Conservation (phyloP, 75 land plant species). For the Cupressus sempervirens region DNA sequence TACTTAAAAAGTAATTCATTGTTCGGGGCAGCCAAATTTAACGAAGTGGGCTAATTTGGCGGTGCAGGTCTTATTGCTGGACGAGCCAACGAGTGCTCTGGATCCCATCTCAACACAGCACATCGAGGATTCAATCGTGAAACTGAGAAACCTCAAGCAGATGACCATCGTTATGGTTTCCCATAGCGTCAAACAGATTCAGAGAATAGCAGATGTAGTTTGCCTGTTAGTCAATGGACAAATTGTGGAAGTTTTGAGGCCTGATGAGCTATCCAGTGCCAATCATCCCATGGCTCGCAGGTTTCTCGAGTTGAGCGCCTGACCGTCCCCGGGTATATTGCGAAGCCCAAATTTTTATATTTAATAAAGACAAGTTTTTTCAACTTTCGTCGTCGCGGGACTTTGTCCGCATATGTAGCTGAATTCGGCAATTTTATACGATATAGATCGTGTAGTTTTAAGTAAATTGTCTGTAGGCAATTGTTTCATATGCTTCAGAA, state of each 20-base stretch:
- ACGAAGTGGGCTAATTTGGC: neutral
- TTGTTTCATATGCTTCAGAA: no score
- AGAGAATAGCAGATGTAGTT: constrained; percentile 71
- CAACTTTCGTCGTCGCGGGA: no score
- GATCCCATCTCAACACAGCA: constrained; percentile 93
- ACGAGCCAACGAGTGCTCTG: constrained; percentile 92
- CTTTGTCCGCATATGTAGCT: no score
- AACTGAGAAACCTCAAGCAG: constrained; percentile 47
- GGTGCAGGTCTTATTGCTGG: constrained; percentile 67
- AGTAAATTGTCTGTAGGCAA: no score
- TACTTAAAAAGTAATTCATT: neutral
- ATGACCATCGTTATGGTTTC: constrained; percentile 83
- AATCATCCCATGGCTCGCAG: constrained; percentile 77
- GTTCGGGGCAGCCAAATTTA: neutral
- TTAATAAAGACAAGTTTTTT: no score
- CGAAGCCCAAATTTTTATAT: no score
- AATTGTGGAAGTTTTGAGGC: constrained; percentile 71
- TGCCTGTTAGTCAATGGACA: constrained; percentile 74
- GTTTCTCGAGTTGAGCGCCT: constrained; percentile 67
- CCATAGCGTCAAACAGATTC: constrained; percentile 88
- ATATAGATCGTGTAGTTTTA: no score
- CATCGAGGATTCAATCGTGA: constrained; percentile 73
- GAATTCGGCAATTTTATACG: no score
- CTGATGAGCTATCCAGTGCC: constrained; percentile 55
- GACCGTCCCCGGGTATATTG: neutral